A percentile compares a stretch with the other conserved stretches of the same genome.
phyloP scores from a whole-genome alignment of 805 yeast genomes.

The Brettanomyces custersianus region DNA sequence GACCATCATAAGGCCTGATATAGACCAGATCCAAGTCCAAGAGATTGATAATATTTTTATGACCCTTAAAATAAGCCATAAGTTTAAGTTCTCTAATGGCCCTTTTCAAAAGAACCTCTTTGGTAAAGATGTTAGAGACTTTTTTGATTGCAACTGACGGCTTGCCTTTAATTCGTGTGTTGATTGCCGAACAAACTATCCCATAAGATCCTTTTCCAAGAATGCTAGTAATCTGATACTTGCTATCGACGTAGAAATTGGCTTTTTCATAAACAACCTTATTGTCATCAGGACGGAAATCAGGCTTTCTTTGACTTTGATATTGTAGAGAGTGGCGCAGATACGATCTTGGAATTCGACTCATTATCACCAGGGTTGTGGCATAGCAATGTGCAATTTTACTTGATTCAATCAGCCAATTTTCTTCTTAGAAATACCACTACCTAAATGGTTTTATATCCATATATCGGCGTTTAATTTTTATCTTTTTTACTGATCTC shows the following conservation, averaged over 20 bases:
- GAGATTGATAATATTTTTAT: constrained; percentile 67
- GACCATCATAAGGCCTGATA: constrained; percentile 66
- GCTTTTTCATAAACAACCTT: constrained; percentile 36
- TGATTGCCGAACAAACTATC: constrained; percentile 68
- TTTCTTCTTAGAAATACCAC: too few species aligned
- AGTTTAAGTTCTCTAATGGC: constrained; percentile 79
- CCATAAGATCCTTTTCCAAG: constrained; percentile 87
- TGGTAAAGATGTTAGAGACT: constrained; percentile 59
- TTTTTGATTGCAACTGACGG: constrained; percentile 67
- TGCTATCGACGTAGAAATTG: constrained; percentile 51
- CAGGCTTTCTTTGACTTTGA: not conserved
- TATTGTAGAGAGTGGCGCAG: constrained; percentile 1
- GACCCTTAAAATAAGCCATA: constrained; percentile 79
- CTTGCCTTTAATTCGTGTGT: constrained; percentile 30
- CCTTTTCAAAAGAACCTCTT: constrained; percentile 60
- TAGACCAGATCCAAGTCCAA: constrained; percentile 67
- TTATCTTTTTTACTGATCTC: too few species aligned
- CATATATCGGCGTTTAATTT: too few species aligned
- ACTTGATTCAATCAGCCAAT: too few species aligned
- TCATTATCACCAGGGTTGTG: too few species aligned
- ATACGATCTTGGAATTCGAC: too few species aligned
- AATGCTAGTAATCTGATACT: constrained; percentile 48
- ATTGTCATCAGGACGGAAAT: not conserved
- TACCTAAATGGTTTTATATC: too few species aligned
- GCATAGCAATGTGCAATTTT: too few species aligned